These are phyloP conservation scores for Paraconiothyrium sp. DNA, from an alignment of 2,329 filamentous ascomycete genomes.

Conservation along the genomic window DNA sequence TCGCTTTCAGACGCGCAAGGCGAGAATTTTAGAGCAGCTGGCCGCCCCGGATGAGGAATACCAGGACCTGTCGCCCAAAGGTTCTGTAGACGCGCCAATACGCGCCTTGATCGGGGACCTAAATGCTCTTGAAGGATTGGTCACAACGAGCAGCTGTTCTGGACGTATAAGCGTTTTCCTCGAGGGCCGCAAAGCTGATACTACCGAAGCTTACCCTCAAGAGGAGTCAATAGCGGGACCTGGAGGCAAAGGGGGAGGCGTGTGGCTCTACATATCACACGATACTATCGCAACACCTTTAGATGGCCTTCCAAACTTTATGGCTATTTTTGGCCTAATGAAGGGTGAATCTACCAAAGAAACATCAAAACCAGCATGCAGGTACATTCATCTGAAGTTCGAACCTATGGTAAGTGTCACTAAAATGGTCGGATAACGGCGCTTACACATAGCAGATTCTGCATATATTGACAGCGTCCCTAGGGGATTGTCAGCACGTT, in stretches of 20 bases:
- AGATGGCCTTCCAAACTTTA: conserved; percentile 24
- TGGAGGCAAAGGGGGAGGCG: conserved; percentile 82
- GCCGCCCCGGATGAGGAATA: conserved; percentile 75
- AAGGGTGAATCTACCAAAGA: conserved; percentile 10
- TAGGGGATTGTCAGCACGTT: conserved; percentile 76
- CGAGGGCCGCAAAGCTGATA: conserved; percentile 71
- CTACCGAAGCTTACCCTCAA: conserved; percentile 10
- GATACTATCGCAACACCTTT: conserved; percentile 64
- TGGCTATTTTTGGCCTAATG: conserved; percentile 53
- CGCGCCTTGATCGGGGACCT: conserved; percentile 79
- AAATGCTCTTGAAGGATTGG: conserved; percentile 77
- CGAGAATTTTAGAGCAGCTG: conserved; percentile 76
- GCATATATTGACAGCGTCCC: conserved; percentile 82
- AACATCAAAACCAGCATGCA: conserved; percentile 39
- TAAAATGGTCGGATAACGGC: conserved; percentile 2
- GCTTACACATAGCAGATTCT: conserved; percentile 72
- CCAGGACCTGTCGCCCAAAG: conserved; percentile 87
- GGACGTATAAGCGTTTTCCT: conserved; percentile 88
- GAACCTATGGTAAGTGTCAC: conserved; percentile 81
- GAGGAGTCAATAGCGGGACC: conserved; percentile 63
- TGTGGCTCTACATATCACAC: conserved; percentile 90
- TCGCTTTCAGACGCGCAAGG: conserved; percentile 67
- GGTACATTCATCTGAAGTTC: conserved; percentile 84
- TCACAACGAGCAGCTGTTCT: conserved; percentile 93
- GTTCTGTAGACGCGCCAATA: conserved; percentile 82